phyloP scores from a whole-genome alignment of 768 basidiomycete genomes.

The Coprinopsis marcescibilis region DNA sequence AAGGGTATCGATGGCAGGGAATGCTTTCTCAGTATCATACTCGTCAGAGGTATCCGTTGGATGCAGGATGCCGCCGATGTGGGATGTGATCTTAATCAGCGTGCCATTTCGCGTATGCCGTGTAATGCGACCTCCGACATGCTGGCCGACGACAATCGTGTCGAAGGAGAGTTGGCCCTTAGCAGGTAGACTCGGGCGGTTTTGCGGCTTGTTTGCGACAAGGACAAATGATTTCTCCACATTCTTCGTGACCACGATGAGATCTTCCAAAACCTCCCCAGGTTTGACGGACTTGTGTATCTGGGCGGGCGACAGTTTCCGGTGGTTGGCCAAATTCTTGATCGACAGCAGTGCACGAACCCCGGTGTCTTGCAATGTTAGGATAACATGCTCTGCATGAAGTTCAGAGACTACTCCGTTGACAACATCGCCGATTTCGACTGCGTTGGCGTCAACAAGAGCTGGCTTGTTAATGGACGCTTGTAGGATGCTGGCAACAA shows the following conservation, averaged over 20 bases:
- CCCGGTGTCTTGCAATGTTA: constrained; percentile 64
- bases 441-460: constrained; percentile 57
- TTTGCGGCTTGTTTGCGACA: constrained; percentile 67
- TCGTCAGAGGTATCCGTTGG: constrained; percentile 81
- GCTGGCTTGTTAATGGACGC: constrained; percentile 47
- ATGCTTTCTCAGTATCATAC: constrained; percentile 51
- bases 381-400: constrained; percentile 77
- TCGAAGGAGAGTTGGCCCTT: constrained; percentile 57
- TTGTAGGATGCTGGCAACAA: constrained; percentile 85
- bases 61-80: constrained; percentile 72
- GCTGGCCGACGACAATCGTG: constrained; percentile 61
- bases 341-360: constrained; percentile 82
- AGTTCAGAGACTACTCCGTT: constrained; percentile 71
- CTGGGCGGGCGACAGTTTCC: constrained; percentile 58
- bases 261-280: constrained; percentile 66
- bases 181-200: constrained; percentile 39
- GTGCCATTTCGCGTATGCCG: constrained; percentile 68
- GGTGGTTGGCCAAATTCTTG: constrained; percentile 80
- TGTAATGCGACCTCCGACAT: constrained; percentile 75
- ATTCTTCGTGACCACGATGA: constrained; percentile 88
- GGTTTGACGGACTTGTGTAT: constrained; percentile 55
- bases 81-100: constrained; percentile 67
- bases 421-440: constrained; percentile 73
- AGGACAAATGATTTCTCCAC: constrained; percentile 82
- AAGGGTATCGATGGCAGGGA: constrained; percentile 59